Conservation (phyloP, 2,329 filamentous ascomycete genomes). For the Huntiella moniliformis region DNA sequence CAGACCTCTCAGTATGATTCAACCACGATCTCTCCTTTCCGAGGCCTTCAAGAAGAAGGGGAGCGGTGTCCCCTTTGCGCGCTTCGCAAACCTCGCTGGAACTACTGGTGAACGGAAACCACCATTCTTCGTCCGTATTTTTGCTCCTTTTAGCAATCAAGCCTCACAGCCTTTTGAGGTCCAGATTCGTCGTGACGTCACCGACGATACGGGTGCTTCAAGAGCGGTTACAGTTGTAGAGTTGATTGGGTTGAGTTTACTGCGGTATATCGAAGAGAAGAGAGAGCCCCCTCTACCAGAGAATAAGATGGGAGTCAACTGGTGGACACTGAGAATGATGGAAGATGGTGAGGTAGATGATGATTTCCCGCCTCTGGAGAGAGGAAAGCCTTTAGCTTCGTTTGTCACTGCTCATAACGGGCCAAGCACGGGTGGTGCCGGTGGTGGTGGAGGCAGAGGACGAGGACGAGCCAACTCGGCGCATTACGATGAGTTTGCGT, state of each 20-base stretch:
- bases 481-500: slow-evolving; percentile 65
- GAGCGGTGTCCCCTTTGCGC: slow-evolving; percentile 53
- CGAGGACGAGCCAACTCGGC: slow-evolving; percentile 44
- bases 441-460: slow-evolving; percentile 27
- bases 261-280: slow-evolving; percentile 61
- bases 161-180: slow-evolving; percentile 51
- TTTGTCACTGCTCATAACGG: slow-evolving; percentile 69
- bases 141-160: slow-evolving; percentile 50
- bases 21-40: slow-evolving; percentile 52
- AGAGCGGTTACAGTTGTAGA: slow-evolving; percentile 55
- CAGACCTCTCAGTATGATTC: slow-evolving; percentile 45
- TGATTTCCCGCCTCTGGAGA: slow-evolving; percentile 62
- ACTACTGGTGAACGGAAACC: slow-evolving; percentile 50
- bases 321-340: slow-evolving; percentile 69
- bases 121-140: slow-evolving; percentile 59
- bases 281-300: slow-evolving; percentile 44
- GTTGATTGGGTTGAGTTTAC: slow-evolving; percentile 63
- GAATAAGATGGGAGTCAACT: slow-evolving; percentile 58
- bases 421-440: slow-evolving; percentile 20
- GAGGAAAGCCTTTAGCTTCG: slow-evolving; percentile 54
- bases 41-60: slow-evolving; percentile 55
- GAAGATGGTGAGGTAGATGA: slow-evolving; percentile 72
- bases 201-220: slow-evolving; percentile 43
- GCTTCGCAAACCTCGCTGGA: slow-evolving; percentile 57
- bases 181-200: slow-evolving; percentile 48